Conservation (phyloP, 345 rosid genomes). For the Brassica napus region DNA sequence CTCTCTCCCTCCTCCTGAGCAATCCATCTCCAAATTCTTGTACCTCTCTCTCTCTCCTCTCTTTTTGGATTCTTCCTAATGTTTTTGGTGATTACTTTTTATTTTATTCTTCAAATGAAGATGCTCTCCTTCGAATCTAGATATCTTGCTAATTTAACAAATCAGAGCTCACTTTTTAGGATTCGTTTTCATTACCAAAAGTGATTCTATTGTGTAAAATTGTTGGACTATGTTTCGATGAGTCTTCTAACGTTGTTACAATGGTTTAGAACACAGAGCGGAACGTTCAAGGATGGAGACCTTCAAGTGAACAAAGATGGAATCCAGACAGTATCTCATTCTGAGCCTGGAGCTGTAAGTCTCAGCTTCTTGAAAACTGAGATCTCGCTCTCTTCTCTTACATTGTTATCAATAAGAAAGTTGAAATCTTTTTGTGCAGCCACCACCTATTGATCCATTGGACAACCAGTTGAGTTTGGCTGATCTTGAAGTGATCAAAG, state of each 20-base stretch:
- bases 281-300: constrained; percentile 89
- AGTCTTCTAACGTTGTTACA: constrained; percentile 4
- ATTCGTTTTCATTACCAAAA: neutral
- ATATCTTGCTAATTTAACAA: neutral
- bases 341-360: constrained; percentile 59
- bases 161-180: neutral
- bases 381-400: constrained; percentile 10
- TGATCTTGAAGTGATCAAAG: constrained; percentile 77
- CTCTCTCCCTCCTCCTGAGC: constrained; percentile 64
- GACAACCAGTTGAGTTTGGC: constrained; percentile 73
- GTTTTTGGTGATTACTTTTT: constrained; percentile 2
- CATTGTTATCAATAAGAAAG: neutral
- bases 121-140: neutral
- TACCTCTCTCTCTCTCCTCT: constrained; percentile 42
- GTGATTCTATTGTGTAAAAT: neutral
- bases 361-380: neutral
- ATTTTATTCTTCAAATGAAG: constrained; percentile 8
- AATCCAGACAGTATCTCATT: constrained; percentile 65
- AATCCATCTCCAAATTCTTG: constrained; percentile 70
- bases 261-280: constrained; percentile 69
- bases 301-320: constrained; percentile 90
- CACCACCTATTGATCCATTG: constrained; percentile 63
- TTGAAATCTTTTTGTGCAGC: constrained; percentile 41
- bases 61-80: neutral
- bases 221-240: neutral